A percentile compares a stretch with the other conserved stretches of the same genome.
These are phyloP conservation scores for Acer negundo DNA, from an alignment of 345 rosid species.

Conservation along the genomic window DNA sequence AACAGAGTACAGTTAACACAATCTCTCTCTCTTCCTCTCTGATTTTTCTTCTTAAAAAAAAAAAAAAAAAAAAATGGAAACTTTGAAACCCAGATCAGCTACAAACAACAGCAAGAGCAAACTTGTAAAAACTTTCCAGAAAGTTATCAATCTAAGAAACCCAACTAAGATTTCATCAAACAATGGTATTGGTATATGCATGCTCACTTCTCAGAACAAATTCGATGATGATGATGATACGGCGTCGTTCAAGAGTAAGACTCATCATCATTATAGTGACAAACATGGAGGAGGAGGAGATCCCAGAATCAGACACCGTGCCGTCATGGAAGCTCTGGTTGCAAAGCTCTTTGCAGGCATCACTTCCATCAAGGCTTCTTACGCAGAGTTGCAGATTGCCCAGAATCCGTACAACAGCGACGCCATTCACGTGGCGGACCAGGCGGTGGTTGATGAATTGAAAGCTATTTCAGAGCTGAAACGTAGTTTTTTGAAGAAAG, in stretches of 20 bases:
- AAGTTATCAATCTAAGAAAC: slow-evolving; percentile 55
- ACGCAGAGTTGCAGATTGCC: slow-evolving; percentile 93
- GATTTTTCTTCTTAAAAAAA: not conserved
- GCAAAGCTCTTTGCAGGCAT: slow-evolving; percentile 82
- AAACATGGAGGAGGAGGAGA: slow-evolving; percentile 14
- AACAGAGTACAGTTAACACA: not conserved
- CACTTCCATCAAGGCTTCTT: slow-evolving; percentile 86
- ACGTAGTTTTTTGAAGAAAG: slow-evolving; percentile 60
- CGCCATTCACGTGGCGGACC: slow-evolving; percentile 82
- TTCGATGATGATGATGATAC: slow-evolving; percentile 35
- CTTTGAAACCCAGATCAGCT: slow-evolving; percentile 54
- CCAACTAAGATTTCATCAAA: slow-evolving; percentile 52
- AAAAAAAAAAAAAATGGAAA: slow-evolving; percentile 54
- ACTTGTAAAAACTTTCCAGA: slow-evolving; percentile 69
- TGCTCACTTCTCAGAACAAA: slow-evolving; percentile 55
- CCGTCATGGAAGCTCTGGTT: slow-evolving; percentile 64
- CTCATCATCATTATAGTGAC: not conserved
- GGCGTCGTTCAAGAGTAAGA: slow-evolving; percentile 1
- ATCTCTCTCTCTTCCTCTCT: not conserved
- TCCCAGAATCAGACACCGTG: slow-evolving; percentile 40
- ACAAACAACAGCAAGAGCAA: slow-evolving; percentile 43
- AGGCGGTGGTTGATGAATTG: slow-evolving; percentile 82
- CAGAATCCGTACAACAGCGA: slow-evolving; percentile 78
- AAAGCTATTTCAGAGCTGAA: slow-evolving; percentile 72
- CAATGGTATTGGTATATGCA: slow-evolving; percentile 76